Evolutionary conservation across 495 filamentous ascomycete species (phyloP), one percentile per base, ranked within the genome.

Genomic region (Pseudevernia furfuracea): DNA sequence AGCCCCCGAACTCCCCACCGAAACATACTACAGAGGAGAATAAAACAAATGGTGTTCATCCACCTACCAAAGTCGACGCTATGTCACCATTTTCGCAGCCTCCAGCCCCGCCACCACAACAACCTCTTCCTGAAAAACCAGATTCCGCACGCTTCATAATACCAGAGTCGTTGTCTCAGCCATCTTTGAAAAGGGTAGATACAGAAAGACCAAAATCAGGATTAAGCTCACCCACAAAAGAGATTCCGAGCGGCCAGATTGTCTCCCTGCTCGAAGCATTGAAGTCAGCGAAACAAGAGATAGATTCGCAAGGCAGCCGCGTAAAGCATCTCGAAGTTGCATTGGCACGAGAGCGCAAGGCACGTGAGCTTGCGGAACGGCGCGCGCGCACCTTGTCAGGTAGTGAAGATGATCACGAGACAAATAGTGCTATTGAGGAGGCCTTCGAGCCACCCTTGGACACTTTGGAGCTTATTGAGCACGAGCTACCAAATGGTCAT

Each of bases 91-190:
- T 96, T 66, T 93, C 89, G 4, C 91, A 96, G 63, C 92, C 92
- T 25, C 92, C 91, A 12, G 89, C 91, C 23, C 94, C 93, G 36
- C 92, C 94, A 21, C 93, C 93, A 17, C 89, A 93, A 70, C 92
- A 96, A 69, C 90, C 92, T 21, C 77, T 96, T 1, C 92, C 92
- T 9, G 91, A 95, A 69, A 96, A 96, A 71, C 92, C 92, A 2
- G 89, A 94, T 75, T 82, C 83, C 48, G 78, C 81, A 58, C 76
- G 81, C 53, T 72, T 80, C 39, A 77, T 70, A 63, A 72, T 66
- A 10, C 64, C 69, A 9, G 84, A 80, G 38, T 73, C 76, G 15
- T 73, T 78, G 12, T 64, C 67, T 76, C 82, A 61, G 60, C 80
- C 84, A 1, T 78, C 87, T 11, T 73, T 95, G 39, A 90, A 89